Evolutionary conservation across 768 basidiomycete species (phyloP).

Genomic region (Termitomyces sp.): DNA sequence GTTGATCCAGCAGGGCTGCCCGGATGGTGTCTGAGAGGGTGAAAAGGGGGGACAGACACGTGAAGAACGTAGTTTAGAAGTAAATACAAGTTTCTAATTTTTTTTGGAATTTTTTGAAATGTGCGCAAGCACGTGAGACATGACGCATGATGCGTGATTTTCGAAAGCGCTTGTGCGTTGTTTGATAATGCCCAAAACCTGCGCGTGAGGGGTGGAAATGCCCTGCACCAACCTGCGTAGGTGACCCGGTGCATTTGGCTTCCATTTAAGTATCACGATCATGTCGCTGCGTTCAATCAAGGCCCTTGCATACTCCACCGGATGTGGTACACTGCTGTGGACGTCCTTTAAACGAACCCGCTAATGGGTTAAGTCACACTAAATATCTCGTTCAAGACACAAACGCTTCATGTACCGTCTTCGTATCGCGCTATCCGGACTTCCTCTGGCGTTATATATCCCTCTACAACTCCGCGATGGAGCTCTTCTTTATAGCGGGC

Average conservation of each 20-base stretch:
- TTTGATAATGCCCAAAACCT: too few relatives aligned
- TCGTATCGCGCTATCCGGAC: constrained; percentile 88
- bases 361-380: background rate
- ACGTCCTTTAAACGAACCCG: background rate
- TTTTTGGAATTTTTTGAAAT: too few relatives aligned
- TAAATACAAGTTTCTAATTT: too few relatives aligned
- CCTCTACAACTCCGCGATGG: constrained; percentile 91
- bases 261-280: constrained; percentile 87
- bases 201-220: too few relatives aligned
- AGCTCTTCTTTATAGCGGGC: constrained; percentile 89
- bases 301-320: background rate
- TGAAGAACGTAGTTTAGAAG: too few relatives aligned
- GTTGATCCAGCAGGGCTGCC: too few relatives aligned
- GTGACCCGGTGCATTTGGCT: constrained; percentile 90
- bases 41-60: too few relatives aligned
- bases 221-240: too few relatives aligned
- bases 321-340: background rate
- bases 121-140: too few relatives aligned
- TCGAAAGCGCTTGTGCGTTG: too few relatives aligned
- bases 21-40: too few relatives aligned
- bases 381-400: constrained; percentile 98
- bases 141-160: constrained; percentile 20
- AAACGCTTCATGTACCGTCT: constrained; percentile 87
- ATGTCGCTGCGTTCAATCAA: constrained; percentile 58
- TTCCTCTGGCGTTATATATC: constrained; percentile 77